These are phyloP conservation scores for Inonotus hispidus DNA, from an alignment of 1,284 basidiomycete genomes.

Conservation along the genomic window DNA sequence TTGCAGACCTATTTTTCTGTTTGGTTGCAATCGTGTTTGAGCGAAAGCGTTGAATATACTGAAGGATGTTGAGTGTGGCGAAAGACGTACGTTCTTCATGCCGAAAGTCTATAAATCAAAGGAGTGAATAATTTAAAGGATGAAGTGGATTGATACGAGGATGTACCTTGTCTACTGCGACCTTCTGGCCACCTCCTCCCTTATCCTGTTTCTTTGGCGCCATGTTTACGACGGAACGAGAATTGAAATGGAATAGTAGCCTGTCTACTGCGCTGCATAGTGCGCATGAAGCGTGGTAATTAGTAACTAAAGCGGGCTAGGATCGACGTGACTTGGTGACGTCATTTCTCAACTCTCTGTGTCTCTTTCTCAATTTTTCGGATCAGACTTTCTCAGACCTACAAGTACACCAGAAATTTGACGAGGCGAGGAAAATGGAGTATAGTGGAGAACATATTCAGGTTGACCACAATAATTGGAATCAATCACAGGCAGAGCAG, in stretches of 20 bases:
- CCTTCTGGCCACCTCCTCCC: conserved; percentile 47
- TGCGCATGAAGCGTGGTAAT: neutral
- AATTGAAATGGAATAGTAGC: too few species aligned
- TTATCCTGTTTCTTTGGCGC: conserved; percentile 66
- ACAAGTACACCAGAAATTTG: too few species aligned
- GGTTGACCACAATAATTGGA: too few species aligned
- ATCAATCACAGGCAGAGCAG: too few species aligned
- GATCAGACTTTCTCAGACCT: too few species aligned
- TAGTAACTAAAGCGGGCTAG: neutral
- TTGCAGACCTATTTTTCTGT: conserved; percentile 92
- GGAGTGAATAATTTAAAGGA: conserved; percentile 26
- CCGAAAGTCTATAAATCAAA: conserved; percentile 71
- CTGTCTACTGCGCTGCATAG: too few species aligned
- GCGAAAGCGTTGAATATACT: neutral
- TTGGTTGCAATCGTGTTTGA: conserved; percentile 12
- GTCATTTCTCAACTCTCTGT: too few species aligned
- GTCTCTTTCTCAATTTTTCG: too few species aligned
- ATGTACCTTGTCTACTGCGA: conserved; percentile 71
- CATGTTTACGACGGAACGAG: conserved; percentile 36
- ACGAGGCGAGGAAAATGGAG: too few species aligned
- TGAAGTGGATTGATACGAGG: conserved; percentile 14
- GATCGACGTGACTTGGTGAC: too few species aligned
- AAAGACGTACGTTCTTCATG: conserved; percentile 78
- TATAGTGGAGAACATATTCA: too few species aligned
- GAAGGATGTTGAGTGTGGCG: neutral